Evolutionary conservation across 192 early-diverging fungal genomes (phyloP), one percentile per base, ranked within the genome.

Genomic region (Lunasporangiospora selenospora): DNA sequence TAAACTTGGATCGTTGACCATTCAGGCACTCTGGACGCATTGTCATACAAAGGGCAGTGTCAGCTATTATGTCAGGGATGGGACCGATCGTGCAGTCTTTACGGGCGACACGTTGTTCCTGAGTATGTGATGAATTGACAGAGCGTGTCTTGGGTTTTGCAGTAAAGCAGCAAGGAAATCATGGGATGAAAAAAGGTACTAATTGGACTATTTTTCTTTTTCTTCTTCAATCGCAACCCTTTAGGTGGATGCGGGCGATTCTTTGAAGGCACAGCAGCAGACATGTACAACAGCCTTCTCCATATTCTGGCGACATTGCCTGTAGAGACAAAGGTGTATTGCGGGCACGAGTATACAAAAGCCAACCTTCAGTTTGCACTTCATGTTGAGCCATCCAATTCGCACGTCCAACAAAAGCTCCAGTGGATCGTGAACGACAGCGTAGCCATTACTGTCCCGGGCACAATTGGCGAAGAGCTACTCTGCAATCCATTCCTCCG

Each of bases 1-100:
- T 75, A 79, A 83, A 30, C 53, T 97, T 6, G 95, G 95, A 16
- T 83, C 82, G 3, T 50, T 98, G 0, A 81, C 81, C 10, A 81
- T 98, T 13, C 89, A 85, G 11, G 86, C 93, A 0, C 71, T 95
- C 0, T 84, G 88, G 75, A 96, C 95, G 0, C 80, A 83, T 18
- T 93, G 95, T 45, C 95, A 98, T 69, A 98, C 97, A 3, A 88
- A 82, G n/a, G 92, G 94, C 13, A 89, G 88, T 62, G 89, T 98
- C 5, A 88, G 89, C 49, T 98, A 91, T 75, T 95, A 88, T 71
- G 85, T 96, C 19, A 82, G 81, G 21, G 88, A 89, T 64, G 75
- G 67, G n/a, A 53, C 65, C 10, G 67, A 70, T n/a, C 49, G 63
- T 11, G 80, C 73, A 7, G 59, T 81, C 24, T 81, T 81, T 27